phyloP scores from a whole-genome alignment of 2,329 filamentous ascomycete species.

The Diaporthe aspalathi region DNA sequence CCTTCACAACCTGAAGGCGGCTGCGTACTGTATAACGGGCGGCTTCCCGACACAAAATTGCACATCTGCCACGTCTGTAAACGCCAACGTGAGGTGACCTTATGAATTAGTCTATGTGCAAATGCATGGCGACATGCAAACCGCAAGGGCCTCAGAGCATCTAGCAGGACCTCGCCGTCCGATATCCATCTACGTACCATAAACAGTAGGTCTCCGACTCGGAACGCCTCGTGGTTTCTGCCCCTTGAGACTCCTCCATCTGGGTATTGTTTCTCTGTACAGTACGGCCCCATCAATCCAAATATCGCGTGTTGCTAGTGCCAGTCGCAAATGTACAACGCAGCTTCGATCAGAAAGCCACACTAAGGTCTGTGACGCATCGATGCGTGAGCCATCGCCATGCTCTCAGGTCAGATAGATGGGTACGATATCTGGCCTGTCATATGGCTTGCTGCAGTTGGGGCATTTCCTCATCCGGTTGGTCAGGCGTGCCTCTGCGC shows the following conservation, averaged over 20 bases:
- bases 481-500: constrained; percentile 87
- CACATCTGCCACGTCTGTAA: neutral
- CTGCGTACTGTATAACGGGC: neutral
- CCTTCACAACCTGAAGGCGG: neutral
- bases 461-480: constrained; percentile 96
- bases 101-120: constrained; percentile 38
- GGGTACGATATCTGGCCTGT: constrained; percentile 88
- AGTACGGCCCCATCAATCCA: constrained; percentile 28
- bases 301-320: constrained; percentile 9
- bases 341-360: constrained; percentile 11
- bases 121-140: constrained; percentile 33
- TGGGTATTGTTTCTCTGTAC: constrained; percentile 36
- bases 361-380: neutral
- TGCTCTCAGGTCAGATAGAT: constrained; percentile 58
- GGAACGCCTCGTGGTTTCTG: constrained; percentile 34
- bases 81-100: neutral
- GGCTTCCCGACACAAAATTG: neutral
- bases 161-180: constrained; percentile 16
- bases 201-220: constrained; percentile 29
- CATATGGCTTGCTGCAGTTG: constrained; percentile 91
- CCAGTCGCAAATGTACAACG: constrained; percentile 15
- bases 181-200: constrained; percentile 34
- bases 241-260: constrained; percentile 7
- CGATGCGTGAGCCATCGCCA: neutral
- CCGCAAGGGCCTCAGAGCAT: constrained; percentile 19